These are phyloP conservation scores for Paracoccidioides lutzii DNA, from an alignment of 2,329 filamentous ascomycete species.

Conservation along the genomic window DNA sequence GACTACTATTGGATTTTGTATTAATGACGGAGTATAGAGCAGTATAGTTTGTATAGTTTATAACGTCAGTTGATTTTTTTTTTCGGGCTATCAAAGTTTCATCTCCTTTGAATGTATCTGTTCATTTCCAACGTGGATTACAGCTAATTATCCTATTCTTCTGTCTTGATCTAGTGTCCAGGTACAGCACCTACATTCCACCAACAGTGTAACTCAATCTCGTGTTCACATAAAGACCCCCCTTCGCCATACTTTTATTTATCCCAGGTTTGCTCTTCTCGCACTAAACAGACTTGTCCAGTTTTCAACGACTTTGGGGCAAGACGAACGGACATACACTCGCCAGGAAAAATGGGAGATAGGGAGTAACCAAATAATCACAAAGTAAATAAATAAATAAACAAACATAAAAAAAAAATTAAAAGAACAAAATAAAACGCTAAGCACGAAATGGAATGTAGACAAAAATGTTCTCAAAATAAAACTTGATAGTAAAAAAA, in stretches of 20 bases:
- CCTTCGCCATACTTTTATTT: too few relatives aligned
- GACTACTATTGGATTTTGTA: not conserved
- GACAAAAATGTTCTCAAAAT: not conserved
- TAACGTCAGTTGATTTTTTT: too few relatives aligned
- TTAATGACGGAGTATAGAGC: too few relatives aligned
- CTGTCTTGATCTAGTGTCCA: not conserved
- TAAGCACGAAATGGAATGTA: not conserved
- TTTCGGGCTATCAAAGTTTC: not conserved
- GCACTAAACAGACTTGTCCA: not conserved
- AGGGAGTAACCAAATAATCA: slow-evolving; percentile 3
- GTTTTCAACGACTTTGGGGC: not conserved
- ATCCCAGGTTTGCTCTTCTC: not conserved
- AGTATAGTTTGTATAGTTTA: too few relatives aligned
- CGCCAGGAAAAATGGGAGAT: not conserved
- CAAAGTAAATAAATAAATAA: not conserved
- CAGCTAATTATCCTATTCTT: not conserved
- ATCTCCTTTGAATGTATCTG: not conserved
- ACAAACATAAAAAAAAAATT: not conserved
- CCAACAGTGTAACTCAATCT: too few relatives aligned
- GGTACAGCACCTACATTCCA: not conserved
- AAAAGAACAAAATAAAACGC: slow-evolving; percentile 5
- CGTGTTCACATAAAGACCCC: too few relatives aligned
- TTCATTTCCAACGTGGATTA: not conserved
- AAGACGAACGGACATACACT: not conserved
- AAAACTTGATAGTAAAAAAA: not conserved